These are phyloP conservation scores for Penstemon newberryi DNA, from an alignment of 257 asterid species.

Conservation along the genomic window DNA sequence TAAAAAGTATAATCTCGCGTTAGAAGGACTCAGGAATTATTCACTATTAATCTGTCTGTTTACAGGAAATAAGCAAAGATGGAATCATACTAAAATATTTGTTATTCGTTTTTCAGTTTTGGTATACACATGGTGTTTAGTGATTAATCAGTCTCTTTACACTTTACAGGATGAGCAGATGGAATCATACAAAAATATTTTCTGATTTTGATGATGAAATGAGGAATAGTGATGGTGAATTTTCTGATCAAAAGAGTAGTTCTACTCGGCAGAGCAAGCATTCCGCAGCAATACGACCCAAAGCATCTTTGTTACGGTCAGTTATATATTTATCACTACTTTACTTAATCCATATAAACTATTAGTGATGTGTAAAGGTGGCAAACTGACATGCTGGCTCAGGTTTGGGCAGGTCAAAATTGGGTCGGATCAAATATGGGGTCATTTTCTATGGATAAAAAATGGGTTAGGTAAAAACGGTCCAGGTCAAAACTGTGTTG, in stretches of 20 bases:
- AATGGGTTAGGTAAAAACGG: too few relatives aligned
- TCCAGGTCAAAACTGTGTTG: too few relatives aligned
- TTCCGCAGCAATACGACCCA: slow-evolving; percentile 46
- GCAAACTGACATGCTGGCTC: too few relatives aligned
- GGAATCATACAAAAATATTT: slow-evolving; percentile 90
- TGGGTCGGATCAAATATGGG: too few relatives aligned
- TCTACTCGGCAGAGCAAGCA: slow-evolving; percentile 50
- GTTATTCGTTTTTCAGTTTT: background rate
- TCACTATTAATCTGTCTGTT: too few relatives aligned
- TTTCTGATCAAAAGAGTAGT: slow-evolving; percentile 39
- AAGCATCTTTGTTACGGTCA: slow-evolving; percentile 61
- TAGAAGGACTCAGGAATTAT: too few relatives aligned
- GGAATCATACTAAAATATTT: too few relatives aligned
- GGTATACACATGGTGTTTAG: background rate
- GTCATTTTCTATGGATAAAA: too few relatives aligned
- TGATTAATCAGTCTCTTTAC: slow-evolving; percentile 30
- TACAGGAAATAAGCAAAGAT: too few relatives aligned
- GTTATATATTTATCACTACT: slow-evolving; percentile 28
- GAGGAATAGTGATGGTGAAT: slow-evolving; percentile 52
- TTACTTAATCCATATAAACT: background rate
- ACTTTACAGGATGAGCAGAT: slow-evolving; percentile 72
- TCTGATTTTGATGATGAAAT: slow-evolving; percentile 76
- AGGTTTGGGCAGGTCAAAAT: too few relatives aligned
- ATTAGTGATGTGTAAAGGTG: background rate
- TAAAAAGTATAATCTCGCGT: too few relatives aligned